These are phyloP conservation scores for Phytopythium chamaehyphon DNA, from an alignment of 352 stramenopile genomes.

Conservation along the genomic window DNA sequence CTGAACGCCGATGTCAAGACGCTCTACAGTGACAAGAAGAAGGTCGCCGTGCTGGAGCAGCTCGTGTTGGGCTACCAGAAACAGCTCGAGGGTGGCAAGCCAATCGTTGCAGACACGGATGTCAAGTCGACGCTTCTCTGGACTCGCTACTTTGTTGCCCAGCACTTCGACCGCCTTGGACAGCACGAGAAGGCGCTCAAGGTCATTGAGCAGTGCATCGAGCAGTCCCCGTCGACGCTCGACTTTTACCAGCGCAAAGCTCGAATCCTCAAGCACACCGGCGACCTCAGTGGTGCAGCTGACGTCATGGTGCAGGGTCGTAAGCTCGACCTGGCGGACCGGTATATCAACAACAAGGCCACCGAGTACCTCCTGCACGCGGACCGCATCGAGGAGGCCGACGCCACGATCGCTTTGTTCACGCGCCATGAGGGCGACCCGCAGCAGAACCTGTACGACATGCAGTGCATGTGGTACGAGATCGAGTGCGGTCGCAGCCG, in stretches of 20 bases:
- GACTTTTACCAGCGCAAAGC: slow-evolving; percentile 95
- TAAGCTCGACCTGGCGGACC: slow-evolving; percentile 94
- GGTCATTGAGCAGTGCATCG: slow-evolving; percentile 92
- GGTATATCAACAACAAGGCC: slow-evolving; percentile 99
- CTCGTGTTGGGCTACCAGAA: slow-evolving; percentile 81
- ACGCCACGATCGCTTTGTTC: slow-evolving; percentile 95
- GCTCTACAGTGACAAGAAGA: slow-evolving; percentile 72
- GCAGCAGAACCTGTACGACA: slow-evolving; percentile 96
- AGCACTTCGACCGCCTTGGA: slow-evolving; percentile 90
- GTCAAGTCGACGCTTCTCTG: slow-evolving; percentile 70
- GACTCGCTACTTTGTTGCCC: slow-evolving; percentile 90
- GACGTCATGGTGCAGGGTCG: slow-evolving; percentile 90
- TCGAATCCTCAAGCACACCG: slow-evolving; percentile 92
- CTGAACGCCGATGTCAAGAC: slow-evolving; percentile 92
- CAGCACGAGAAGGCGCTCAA: slow-evolving; percentile 85
- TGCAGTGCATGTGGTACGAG: slow-evolving; percentile 99
- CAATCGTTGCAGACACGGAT: slow-evolving; percentile 25
- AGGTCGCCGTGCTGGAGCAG: slow-evolving; percentile 58
- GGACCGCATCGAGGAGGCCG: slow-evolving; percentile 89
- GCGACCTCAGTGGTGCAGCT: slow-evolving; percentile 88
- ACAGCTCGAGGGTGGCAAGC: slow-evolving; percentile 63
- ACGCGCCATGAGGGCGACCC: slow-evolving; percentile 95
- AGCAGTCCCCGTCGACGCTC: slow-evolving; percentile 86
- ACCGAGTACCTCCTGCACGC: slow-evolving; percentile 96
- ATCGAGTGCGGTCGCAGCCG: slow-evolving; percentile 81